A percentile compares a stretch with the other conserved stretches of the same genome.
phyloP scores from a whole-genome alignment of 2,329 filamentous ascomycete species.

The Paecilomyces dactylethromorphus region DNA sequence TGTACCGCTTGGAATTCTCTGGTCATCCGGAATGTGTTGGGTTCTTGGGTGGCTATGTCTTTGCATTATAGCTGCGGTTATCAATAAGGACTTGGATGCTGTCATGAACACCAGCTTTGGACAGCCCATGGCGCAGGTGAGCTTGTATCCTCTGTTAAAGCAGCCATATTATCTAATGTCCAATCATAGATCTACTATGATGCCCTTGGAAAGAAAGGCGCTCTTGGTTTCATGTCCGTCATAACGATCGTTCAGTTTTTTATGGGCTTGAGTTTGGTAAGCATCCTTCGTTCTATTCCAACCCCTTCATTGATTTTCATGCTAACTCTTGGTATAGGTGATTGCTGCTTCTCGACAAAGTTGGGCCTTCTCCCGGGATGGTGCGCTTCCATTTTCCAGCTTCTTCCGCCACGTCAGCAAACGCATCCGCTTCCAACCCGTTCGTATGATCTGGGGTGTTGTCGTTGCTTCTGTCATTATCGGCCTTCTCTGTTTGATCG shows the following conservation, averaged over 20 bases:
- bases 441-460: conserved; percentile 51
- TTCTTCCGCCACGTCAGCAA: conserved; percentile 53
- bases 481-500: conserved; percentile 54
- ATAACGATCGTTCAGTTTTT: conserved; percentile 57
- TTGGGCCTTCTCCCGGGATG: conserved; percentile 59
- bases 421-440: conserved; percentile 51
- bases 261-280: conserved; percentile 51
- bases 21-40: conserved; percentile 51
- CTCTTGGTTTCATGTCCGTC: conserved; percentile 53
- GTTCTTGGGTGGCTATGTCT: conserved; percentile 52
- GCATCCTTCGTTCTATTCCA: neutral
- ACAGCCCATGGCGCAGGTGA: conserved; percentile 50
- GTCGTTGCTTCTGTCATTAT: conserved; percentile 46
- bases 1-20: conserved; percentile 54
- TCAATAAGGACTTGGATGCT: conserved; percentile 46
- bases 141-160: conserved; percentile 2
- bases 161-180: neutral
- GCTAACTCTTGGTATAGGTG: conserved; percentile 24
- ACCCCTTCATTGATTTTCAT: neutral
- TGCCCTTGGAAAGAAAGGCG: conserved; percentile 53
- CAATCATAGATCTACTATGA: conserved; percentile 52
- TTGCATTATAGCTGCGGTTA: conserved; percentile 53
- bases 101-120: conserved; percentile 47
- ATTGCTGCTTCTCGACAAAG: conserved; percentile 55
- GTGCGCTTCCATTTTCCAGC: conserved; percentile 53